Conservation (phyloP, 2,329 filamentous ascomycete genomes). For the Aquanectria penicillioides region DNA sequence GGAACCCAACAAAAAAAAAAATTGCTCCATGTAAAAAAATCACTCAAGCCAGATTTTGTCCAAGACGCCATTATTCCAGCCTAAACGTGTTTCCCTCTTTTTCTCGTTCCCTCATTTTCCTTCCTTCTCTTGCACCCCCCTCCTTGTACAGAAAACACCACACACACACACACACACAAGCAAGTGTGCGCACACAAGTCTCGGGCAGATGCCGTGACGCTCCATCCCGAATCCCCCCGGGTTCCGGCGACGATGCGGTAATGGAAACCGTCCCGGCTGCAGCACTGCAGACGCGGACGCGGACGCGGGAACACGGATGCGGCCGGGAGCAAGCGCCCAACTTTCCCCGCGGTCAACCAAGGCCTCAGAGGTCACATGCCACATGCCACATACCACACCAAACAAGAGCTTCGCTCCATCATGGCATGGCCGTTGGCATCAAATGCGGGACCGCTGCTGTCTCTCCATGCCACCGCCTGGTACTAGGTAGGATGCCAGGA, state of each 20-base stretch:
- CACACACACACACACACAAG: too few relatives aligned
- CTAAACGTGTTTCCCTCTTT: not conserved
- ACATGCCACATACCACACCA: too few relatives aligned
- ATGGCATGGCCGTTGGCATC: too few relatives aligned
- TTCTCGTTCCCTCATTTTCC: not conserved
- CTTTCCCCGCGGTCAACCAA: too few relatives aligned
- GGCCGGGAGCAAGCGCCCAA: too few relatives aligned
- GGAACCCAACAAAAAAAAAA: not conserved
- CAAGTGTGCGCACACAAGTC: too few relatives aligned
- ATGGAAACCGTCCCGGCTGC: constrained; percentile 12
- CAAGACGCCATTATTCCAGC: not conserved
- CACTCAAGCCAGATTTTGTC: constrained; percentile 19
- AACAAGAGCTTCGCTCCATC: too few relatives aligned
- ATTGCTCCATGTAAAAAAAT: constrained; percentile 19
- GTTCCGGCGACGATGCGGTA: constrained; percentile 23
- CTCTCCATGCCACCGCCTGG: too few relatives aligned
- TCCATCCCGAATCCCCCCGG: constrained; percentile 20
- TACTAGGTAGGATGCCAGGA: too few relatives aligned
- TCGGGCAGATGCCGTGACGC: constrained; percentile 17
- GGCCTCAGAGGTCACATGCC: not conserved
- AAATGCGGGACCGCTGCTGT: too few relatives aligned
- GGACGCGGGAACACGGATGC: constrained; percentile 17
- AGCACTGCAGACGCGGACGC: constrained; percentile 11
- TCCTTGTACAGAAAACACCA: too few relatives aligned
- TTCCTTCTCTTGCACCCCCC: not conserved